Evolutionary conservation across 192 early-diverging fungal species (phyloP).

Genomic region (Umbelopsis isabellina): DNA sequence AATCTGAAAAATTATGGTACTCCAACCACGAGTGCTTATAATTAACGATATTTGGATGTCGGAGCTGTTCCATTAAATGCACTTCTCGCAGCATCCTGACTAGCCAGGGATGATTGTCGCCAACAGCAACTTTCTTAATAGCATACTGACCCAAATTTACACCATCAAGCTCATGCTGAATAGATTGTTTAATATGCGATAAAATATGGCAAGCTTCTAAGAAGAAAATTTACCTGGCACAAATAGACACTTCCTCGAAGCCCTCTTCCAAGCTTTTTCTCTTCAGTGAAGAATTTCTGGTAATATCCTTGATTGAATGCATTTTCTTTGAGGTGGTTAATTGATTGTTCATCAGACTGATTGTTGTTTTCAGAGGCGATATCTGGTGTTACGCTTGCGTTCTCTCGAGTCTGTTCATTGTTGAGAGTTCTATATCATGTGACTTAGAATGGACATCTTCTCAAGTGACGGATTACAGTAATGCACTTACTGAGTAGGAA

Average conservation of each 20-base stretch:
- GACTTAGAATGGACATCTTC: neutral
- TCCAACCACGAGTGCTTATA: constrained; percentile 98
- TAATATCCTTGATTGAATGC: constrained; percentile 97
- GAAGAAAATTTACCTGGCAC: constrained; percentile 60
- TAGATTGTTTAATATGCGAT: neutral
- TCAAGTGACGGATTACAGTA: neutral
- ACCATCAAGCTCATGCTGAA: constrained; percentile 65
- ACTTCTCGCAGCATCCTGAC: constrained; percentile 94
- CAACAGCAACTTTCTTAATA: constrained; percentile 94
- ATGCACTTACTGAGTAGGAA: constrained; percentile 30
- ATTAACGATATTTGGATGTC: constrained; percentile 90
- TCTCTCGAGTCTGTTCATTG: neutral
- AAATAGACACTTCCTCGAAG: constrained; percentile 89
- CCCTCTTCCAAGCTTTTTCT: constrained; percentile 86
- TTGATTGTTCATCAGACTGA: constrained; percentile 20
- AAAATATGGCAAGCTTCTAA: constrained; percentile 26
- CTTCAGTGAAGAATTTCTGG: constrained; percentile 87
- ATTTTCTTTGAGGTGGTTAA: constrained; percentile 56
- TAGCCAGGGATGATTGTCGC: constrained; percentile 87
- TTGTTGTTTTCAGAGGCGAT: too few species aligned
- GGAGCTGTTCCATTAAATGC: constrained; percentile 85
- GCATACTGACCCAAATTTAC: constrained; percentile 86
- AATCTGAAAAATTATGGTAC: constrained; percentile 71
- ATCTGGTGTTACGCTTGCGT: neutral
- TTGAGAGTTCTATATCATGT: neutral